Conservation (phyloP, 306 rosid species). For the Cicer judaicum region DNA sequence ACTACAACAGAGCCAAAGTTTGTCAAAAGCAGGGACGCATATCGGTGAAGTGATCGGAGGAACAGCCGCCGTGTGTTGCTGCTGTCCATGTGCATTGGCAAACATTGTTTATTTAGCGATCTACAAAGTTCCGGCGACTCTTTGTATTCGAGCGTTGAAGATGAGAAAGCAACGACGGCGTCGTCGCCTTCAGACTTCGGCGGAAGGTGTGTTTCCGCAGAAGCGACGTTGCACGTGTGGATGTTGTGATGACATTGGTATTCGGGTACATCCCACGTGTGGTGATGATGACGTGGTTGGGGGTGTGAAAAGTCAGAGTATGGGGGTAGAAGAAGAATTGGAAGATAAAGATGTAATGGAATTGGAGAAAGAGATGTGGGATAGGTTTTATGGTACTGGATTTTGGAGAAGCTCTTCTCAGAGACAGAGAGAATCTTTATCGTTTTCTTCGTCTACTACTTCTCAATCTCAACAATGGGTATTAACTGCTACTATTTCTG, state of each 20-base stretch:
- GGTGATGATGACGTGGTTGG: background rate
- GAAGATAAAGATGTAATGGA: slow-evolving; percentile 69
- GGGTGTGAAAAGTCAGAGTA: background rate
- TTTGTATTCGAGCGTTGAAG: slow-evolving; percentile 55
- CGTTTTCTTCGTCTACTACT: background rate
- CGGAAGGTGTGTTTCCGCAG: slow-evolving; percentile 41
- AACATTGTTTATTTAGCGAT: slow-evolving; percentile 61
- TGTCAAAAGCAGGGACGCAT: slow-evolving; percentile 21
- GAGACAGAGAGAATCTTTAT: slow-evolving; percentile 42
- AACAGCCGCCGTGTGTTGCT: slow-evolving; percentile 80
- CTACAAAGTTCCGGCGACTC: slow-evolving; percentile 76
- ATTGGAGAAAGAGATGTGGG: slow-evolving; percentile 95
- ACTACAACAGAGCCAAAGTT: slow-evolving; percentile 31
- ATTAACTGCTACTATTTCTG: background rate
- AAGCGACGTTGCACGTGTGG: slow-evolving; percentile 41
- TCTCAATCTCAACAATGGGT: background rate
- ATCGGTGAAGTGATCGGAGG: slow-evolving; percentile 80
- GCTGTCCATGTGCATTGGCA: slow-evolving; percentile 63
- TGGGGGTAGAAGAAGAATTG: slow-evolving; percentile 42
- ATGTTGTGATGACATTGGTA: slow-evolving; percentile 48
- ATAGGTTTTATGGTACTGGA: slow-evolving; percentile 63
- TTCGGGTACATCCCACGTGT: slow-evolving; percentile 41
- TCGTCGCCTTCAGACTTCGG: background rate
- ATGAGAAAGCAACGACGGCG: slow-evolving; percentile 43
- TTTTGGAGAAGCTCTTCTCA: slow-evolving; percentile 92